Percentiles rank a stretch among this genome's conserved stretches.
These are phyloP conservation scores for Lunasporangiospora selenospora DNA, from an alignment of 192 early-diverging fungal genomes.

Conservation along the genomic window DNA sequence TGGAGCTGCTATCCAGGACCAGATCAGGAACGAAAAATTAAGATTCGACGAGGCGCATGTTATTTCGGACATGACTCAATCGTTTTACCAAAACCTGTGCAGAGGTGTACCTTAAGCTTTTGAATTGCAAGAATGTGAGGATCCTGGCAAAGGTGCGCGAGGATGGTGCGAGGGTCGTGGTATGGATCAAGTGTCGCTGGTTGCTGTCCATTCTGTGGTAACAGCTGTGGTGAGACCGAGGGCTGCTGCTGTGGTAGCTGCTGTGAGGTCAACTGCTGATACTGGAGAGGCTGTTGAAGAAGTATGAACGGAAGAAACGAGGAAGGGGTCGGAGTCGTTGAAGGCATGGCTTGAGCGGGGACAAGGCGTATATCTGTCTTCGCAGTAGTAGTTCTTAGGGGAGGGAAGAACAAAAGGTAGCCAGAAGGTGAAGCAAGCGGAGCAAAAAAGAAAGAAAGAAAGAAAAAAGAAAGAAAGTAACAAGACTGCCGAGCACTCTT, in stretches of 20 bases:
- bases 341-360: slow-evolving; percentile 40
- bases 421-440: no score
- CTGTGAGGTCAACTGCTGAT: no score
- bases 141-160: slow-evolving; percentile 3
- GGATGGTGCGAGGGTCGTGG: neutral
- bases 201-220: slow-evolving; percentile 2
- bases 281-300: slow-evolving; percentile 23
- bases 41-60: neutral
- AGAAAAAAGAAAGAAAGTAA: no score
- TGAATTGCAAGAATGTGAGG: slow-evolving; percentile 12
- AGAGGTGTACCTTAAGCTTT: slow-evolving; percentile 25
- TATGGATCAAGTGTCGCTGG: neutral
- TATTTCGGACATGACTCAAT: no score
- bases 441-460: no score
- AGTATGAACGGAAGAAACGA: slow-evolving; percentile 22
- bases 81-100: neutral
- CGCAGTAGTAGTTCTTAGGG: no score
- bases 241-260: slow-evolving; percentile 18
- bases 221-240: slow-evolving; percentile 8
- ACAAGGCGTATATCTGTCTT: no score
- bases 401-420: no score
- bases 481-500: no score
- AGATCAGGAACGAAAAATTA: neutral
- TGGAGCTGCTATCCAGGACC: neutral
- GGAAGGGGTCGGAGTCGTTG: slow-evolving; percentile 21